Conservation (phyloP, 139 green algal species). For the Limnomonas spitsbergensis region DNA sequence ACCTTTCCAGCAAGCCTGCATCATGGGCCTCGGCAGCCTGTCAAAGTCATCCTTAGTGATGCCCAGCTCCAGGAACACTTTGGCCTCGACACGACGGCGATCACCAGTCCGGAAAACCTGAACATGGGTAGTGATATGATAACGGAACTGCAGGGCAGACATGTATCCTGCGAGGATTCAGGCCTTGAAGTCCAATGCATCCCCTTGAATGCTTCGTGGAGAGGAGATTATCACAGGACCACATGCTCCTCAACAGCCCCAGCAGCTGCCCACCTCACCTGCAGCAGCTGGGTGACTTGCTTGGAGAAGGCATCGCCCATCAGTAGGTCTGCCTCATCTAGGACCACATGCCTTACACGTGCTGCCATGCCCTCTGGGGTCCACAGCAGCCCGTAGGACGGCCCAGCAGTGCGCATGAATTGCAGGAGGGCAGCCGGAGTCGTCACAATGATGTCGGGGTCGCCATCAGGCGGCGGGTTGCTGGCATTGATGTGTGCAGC, state of each 20-base stretch:
- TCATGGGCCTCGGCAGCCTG: constrained; percentile 50
- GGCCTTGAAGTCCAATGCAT: too few relatives aligned
- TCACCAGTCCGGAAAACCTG: constrained; percentile 64
- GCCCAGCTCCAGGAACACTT: constrained; percentile 49
- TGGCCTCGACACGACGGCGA: constrained; percentile 35
- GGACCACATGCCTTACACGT: constrained; percentile 65
- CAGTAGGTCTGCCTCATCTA: constrained; percentile 95
- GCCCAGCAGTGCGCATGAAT: constrained; percentile 41
- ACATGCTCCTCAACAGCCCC: too few relatives aligned
- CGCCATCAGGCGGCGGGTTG: constrained; percentile 46
- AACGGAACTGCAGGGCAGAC: too few relatives aligned
- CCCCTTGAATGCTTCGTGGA: too few relatives aligned
- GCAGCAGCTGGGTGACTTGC: constrained; percentile 59
- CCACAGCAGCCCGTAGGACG: constrained; percentile 64
- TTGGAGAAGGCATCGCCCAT: constrained; percentile 68
- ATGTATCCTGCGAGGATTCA: too few relatives aligned
- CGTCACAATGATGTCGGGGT: constrained; percentile 69
- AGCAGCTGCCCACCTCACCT: too few relatives aligned
- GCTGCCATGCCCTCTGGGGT: constrained; percentile 46
- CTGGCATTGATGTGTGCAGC: constrained; percentile 47
- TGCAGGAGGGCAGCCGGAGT: constrained; percentile 68
- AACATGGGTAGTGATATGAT: neutral
- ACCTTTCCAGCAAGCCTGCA: constrained; percentile 49
- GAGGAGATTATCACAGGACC: too few relatives aligned
- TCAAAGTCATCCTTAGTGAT: constrained; percentile 40